Evolutionary conservation across 1,139 yeast genomes (phyloP), one percentile per base, ranked within the genome.

Genomic region (Pneumocystis carinii): DNA sequence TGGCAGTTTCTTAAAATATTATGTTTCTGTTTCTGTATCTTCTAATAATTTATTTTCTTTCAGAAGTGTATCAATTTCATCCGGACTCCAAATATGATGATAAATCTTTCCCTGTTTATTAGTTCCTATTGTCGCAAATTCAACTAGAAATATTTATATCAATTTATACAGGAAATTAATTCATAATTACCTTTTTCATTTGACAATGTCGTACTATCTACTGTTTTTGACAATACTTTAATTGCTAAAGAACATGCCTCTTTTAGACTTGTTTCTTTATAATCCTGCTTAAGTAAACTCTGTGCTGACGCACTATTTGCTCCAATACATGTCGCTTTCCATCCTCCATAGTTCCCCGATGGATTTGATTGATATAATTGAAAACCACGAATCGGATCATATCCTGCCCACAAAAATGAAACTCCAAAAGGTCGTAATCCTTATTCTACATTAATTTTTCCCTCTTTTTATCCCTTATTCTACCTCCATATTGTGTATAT

Each of bases 261-360:
- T 66, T 84, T 82, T 69, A 94, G 78, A 24, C 80, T 75, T 71
- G 89, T 75, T 69, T 88, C 94, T 72, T 87, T 89, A 77, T 87
- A 94, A 72, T 94, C 98, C 77, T 90, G 95, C 76, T 92, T 94
- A 72, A 94, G 80, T 68, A 94, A 78, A 1, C 98, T 90, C 76
- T 94, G 98, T 1, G 97, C 97, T 59, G 96, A 90, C 4, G 96
- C 83, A 68, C 89, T 90, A 76, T 92, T 94, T 64, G 97, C 96
- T 57, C 99, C 99, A 67, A 92, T 92, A 70, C 90, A 83, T 58
- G 97, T 90, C 59, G 98, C 98, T 75, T 87, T 90, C 99, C 99
- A 94, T 36, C 98, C 98, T 53, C 95, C 84, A 74, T 90, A 94
- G 76, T 94, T 94, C 48, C 99, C 99, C 0, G 96, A 87, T 15